Percentiles rank a stretch among this genome's conserved stretches.
phyloP scores from a whole-genome alignment of 2,329 filamentous ascomycete species.

The Alternaria burnsii region DNA sequence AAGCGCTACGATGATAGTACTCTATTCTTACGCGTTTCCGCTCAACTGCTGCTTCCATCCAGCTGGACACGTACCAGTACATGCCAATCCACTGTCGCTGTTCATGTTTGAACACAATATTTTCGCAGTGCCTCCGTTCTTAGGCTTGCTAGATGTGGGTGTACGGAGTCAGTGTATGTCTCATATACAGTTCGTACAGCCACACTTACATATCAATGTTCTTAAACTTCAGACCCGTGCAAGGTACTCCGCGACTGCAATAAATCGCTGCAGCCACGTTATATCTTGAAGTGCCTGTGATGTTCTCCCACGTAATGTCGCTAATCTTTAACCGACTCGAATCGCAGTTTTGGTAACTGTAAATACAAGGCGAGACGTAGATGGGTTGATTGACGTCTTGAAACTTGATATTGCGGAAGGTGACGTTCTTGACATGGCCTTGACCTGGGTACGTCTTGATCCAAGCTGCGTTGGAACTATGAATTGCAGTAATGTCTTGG shows the following conservation, averaged over 20 bases:
- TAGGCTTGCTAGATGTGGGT: constrained; percentile 34
- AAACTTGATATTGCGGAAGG: constrained; percentile 52
- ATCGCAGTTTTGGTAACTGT: constrained; percentile 43
- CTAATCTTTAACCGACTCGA: constrained; percentile 48
- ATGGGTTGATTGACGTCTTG: constrained; percentile 58
- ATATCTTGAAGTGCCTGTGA: constrained; percentile 54
- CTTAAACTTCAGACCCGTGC: constrained; percentile 57
- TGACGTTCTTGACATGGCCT: constrained; percentile 56
- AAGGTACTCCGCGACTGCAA: constrained; percentile 49
- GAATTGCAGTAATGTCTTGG: constrained; percentile 43
- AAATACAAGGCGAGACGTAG: constrained; percentile 60
- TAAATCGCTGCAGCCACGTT: constrained; percentile 60
- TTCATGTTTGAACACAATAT: constrained; percentile 40
- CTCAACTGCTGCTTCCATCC: constrained; percentile 37
- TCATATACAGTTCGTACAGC: not conserved
- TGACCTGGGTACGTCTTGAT: constrained; percentile 48
- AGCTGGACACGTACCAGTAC: constrained; percentile 37
- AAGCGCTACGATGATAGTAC: not conserved
- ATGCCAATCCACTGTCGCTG: constrained; percentile 34
- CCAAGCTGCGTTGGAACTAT: constrained; percentile 40
- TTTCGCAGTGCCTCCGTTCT: constrained; percentile 32
- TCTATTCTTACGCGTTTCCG: constrained; percentile 26
- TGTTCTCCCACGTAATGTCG: constrained; percentile 60
- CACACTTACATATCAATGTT: constrained; percentile 52
- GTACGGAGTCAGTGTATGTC: not conserved